Base-by-base conservation (phyloP, 2,329 filamentous ascomycete species). In the Daldinia eschscholtzii region DNA sequence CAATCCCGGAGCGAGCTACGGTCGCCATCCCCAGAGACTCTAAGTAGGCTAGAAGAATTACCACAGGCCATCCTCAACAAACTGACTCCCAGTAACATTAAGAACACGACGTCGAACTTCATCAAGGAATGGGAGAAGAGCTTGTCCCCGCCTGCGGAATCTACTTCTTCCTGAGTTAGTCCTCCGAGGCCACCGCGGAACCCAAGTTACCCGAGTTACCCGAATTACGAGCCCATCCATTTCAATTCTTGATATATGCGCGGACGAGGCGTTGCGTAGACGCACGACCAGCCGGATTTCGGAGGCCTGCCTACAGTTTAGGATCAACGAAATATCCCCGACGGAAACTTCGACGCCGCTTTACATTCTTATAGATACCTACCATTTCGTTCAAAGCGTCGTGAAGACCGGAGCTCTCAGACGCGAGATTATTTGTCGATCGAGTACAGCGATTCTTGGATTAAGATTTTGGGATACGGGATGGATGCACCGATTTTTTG, bases 101-200 rank as follows among this genome's bases (percentile, higher is more conserved):
- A 93, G 78, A 88, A 89, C 41, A 95, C 93, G 0, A 93, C 94
- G n/a, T 92, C 90, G 39, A 92, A 91, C 70, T 85, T 97, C 64
- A 93, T 98, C 89, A 92, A 90, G 71, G 94, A 97, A 77, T 97
- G 93, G 93, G 95, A 98, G 82, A 93, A 89, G 79, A 92, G 88
- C 72, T 82, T 94, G 13, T 89, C 87, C 1, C 84, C 88, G 37
- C 83, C 86, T 0, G 75, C 79, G 3, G 78, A 77, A 13, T 64
- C 66, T n/a, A 62, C 66, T 28, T 68, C 68, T 12, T 74, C 72
- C 61, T 72, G 70, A 56, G 57, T 57, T 20, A 71, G 41, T 62
- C 30, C 55, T 70, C 12, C 57, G 57, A 52, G 46, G 26, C 46
- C 46, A 33, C 46, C 26, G 46, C 46, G 35, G 64, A 68, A 60